Conservation (phyloP, 192 early-diverging fungal genomes). For the Rhizoclosmatium sp. region DNA sequence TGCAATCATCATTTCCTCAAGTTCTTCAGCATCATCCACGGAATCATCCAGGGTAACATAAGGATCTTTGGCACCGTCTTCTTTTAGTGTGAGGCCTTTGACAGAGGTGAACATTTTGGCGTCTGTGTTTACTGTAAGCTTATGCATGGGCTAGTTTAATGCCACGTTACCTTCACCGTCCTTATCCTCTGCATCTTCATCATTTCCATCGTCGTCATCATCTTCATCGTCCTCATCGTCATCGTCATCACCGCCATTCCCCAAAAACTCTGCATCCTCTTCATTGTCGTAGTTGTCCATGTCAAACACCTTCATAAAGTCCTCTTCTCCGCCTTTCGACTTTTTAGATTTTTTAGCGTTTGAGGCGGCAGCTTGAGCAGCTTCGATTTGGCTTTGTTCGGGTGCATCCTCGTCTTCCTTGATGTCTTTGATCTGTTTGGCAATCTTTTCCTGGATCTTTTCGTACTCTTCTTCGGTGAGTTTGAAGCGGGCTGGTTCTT, state of each 20-base stretch:
- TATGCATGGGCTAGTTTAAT: not conserved
- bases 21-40: slow-evolving; percentile 77
- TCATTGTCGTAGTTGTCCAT: slow-evolving; percentile 94
- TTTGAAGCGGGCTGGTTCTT: slow-evolving; percentile 79
- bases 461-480: slow-evolving; percentile 91
- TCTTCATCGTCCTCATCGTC: slow-evolving; percentile 51
- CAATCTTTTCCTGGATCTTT: slow-evolving; percentile 76
- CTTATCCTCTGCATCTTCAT: slow-evolving; percentile 36
- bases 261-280: slow-evolving; percentile 44
- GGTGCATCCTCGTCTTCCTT: slow-evolving; percentile 24
- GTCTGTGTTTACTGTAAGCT: slow-evolving; percentile 11
- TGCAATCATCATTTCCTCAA: slow-evolving; percentile 81
- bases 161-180: slow-evolving; percentile 22
- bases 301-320: slow-evolving; percentile 71
- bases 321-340: slow-evolving; percentile 38
- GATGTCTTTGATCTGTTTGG: slow-evolving; percentile 55
- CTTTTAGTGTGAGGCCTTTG: slow-evolving; percentile 86
- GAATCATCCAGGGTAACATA: slow-evolving; percentile 77
- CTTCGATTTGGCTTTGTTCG: not conserved
- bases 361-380: not conserved
- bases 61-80: slow-evolving; percentile 79
- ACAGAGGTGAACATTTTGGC: slow-evolving; percentile 75
- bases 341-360: not conserved
- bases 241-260: slow-evolving; percentile 32
- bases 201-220: slow-evolving; percentile 41